A percentile compares a stretch with the other conserved stretches of the same genome.
Evolutionary conservation across 345 rosid species (phyloP).

Genomic region (Eucalyptus polyanthemos): DNA sequence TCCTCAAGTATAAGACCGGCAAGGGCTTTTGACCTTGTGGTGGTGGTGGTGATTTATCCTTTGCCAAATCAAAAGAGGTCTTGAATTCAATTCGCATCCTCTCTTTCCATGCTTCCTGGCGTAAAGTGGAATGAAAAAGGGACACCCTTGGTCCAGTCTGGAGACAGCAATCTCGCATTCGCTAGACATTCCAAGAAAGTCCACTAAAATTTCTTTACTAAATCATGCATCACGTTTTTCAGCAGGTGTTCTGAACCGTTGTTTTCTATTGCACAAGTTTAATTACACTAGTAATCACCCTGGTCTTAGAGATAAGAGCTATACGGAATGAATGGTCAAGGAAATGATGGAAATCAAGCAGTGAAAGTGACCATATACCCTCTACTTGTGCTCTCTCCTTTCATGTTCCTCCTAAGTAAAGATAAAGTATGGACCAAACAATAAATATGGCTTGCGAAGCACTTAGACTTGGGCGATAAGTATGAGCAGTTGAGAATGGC

Average conservation of each 20-base stretch:
- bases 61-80: neutral
- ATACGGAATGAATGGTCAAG: neutral
- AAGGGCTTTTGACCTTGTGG: neutral
- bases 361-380: neutral
- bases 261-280: neutral
- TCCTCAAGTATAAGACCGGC: neutral
- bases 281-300: neutral
- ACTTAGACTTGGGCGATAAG: neutral
- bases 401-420: neutral
- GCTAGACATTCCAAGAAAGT: neutral
- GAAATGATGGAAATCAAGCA: neutral
- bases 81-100: neutral
- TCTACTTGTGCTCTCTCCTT: neutral
- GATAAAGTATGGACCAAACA: neutral
- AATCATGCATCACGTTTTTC: neutral
- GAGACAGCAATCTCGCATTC: neutral
- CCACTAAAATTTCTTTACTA: neutral
- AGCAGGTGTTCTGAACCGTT: neutral
- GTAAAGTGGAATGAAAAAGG: neutral
- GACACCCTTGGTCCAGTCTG: neutral
- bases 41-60: neutral
- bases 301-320: neutral
- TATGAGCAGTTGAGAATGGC: neutral
- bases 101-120: neutral
- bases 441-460: neutral